Evolutionary conservation across 306 rosid genomes (phyloP), one percentile per base, ranked within the genome.

Genomic region (Prunus armeniaca): DNA sequence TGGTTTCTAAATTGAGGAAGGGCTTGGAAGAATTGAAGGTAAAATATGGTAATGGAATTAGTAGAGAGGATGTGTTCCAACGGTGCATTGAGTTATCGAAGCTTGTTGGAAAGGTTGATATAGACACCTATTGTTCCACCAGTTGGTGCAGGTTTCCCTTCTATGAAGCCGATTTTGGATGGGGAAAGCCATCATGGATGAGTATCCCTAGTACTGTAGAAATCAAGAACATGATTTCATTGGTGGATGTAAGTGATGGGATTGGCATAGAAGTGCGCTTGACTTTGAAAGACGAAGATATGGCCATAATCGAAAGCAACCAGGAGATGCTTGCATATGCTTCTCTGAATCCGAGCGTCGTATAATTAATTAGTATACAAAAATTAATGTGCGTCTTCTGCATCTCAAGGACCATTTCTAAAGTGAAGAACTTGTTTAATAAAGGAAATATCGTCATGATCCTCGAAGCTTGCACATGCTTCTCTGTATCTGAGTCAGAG

Each of bases 171-270:
- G 43, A 78, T 64, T 75, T 83, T 38, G 80, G 83, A 69, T 83
- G 80, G 83, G 86, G 86, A 34, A 70, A 65, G 67, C 86, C 86
- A 46, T 14, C 49, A 17, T 77, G 80, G 86, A 65, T 65, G 10
- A 34, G 78, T 18, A 32, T 75, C 45, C 74, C 74, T 7, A 51
- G 52, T 19, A 6, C 52, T 5, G 38, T 9, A 57, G 51, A n/a
- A 43, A 1, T 70, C 24, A 24, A 75, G 70, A 83, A 75, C 57
- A 22, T 22, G 18, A 51, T 79, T 8, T 9, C 28, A 13, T 52
- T 83, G 56, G 57, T 20, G 60, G 83, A 75, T 47, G 56, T 67
- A 1, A 76, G n/a, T 51, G 54, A 78, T 9, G 78, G 73, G 4
- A 71, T 66, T 15, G 83, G 83, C 19, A 79, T 83, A 2, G 84